Base-by-base conservation (phyloP, 495 filamentous ascomycete genomes). In the Neurospora sp. region DNA sequence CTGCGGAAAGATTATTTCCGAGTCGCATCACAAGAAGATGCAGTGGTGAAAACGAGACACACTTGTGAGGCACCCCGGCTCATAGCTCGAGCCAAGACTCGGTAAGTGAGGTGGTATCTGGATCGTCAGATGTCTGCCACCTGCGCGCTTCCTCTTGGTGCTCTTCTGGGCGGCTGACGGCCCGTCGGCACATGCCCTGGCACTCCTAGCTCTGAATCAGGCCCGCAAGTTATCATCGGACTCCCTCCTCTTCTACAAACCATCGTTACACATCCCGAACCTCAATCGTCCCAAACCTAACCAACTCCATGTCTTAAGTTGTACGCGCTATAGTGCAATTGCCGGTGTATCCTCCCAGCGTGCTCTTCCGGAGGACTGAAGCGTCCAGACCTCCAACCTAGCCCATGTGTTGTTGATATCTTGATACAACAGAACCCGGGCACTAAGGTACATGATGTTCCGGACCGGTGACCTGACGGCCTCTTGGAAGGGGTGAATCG, bases 251-350 rank as follows among this genome's bases (percentile, higher is more conserved):
- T 40, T 65, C 71, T 72, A 69, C 65, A 70, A 74, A 75, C 53
- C 74, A 70, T 74, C 70, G 75, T 74, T 72, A 37, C 70, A 61
- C 72, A 70, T 74, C 10, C 73, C 77, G 73, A 76, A 76, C 76
- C 44, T 40, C 48, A 76, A 75, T 79, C 77, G 72, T 78, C 78
- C 79, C 73, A 71, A 74, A 68, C 75, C 72, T 45, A 7, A 31
- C 48, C 53, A 61, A 71, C 73, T 41, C 53, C 37, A 35, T 53
- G 65, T 69, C 76, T 78, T 79, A 79, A 68, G 45, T 73, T 71
- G 35, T 45, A 14, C 27, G 14, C 72, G 73, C 42, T 79, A 80
- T 80, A 78, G 65, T 61, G 70, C 75, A 80, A 79, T 61, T 79
- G 79, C 79, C 78, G 78, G 72, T 72, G 70, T 75, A 31, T 72